These are phyloP conservation scores for Aspergillus sp. DNA, from an alignment of 2,329 filamentous ascomycete genomes.

Conservation along the genomic window DNA sequence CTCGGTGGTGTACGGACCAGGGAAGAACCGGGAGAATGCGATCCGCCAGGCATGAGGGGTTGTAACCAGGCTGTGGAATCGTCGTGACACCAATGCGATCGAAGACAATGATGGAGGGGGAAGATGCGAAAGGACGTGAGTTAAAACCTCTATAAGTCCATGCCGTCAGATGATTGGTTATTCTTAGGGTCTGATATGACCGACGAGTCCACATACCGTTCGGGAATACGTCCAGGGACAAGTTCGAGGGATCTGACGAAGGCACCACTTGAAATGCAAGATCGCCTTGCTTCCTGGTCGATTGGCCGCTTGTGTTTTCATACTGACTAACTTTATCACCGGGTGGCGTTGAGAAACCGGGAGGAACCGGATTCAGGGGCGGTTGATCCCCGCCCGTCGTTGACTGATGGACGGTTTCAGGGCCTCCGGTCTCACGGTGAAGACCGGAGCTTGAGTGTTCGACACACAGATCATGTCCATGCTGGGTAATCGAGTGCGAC, in stretches of 20 bases:
- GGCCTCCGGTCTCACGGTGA: constrained; percentile 40
- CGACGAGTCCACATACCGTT: constrained; percentile 63
- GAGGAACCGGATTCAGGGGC: constrained; percentile 26
- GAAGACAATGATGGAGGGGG: constrained; percentile 79
- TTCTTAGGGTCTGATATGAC: constrained; percentile 2
- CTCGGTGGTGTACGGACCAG: constrained; percentile 64
- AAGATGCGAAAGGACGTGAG: constrained; percentile 85
- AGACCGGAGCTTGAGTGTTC: constrained; percentile 45
- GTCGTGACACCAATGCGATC: constrained; percentile 81
- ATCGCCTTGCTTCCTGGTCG: constrained; percentile 41
- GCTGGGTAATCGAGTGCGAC: constrained; percentile 48
- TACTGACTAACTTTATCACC: constrained; percentile 49
- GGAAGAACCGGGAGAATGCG: constrained; percentile 88
- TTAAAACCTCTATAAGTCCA: constrained; percentile 72
- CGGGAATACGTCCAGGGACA: constrained; percentile 64
- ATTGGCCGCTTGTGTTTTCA: constrained; percentile 47
- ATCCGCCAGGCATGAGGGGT: constrained; percentile 92
- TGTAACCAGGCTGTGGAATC: constrained; percentile 83
- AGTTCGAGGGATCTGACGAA: constrained; percentile 43
- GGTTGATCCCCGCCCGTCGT: constrained; percentile 18
- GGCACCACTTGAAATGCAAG: constrained; percentile 54
- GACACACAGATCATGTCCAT: constrained; percentile 56
- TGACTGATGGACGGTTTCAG: constrained; percentile 23
- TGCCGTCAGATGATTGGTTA: constrained; percentile 11
- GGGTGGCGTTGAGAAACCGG: background rate